Evolutionary conservation across 768 basidiomycete genomes (phyloP).

Genomic region (Boletus rubescentipes): DNA sequence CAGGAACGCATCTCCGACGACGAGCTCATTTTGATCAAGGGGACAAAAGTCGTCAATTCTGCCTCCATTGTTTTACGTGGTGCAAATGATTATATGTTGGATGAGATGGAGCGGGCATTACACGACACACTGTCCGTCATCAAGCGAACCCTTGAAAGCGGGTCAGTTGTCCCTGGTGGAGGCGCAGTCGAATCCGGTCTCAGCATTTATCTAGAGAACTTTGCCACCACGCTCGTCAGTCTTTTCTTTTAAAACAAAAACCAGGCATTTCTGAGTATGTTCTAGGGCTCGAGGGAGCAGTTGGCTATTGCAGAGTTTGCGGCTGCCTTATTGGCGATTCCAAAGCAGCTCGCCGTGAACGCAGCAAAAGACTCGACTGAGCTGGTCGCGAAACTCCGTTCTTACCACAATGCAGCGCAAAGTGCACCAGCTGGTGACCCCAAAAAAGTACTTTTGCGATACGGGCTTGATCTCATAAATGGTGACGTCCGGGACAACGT

Average conservation of each 20-base stretch:
- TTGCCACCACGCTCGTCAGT: slow-evolving; percentile 93
- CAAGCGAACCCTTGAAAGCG: slow-evolving; percentile 96
- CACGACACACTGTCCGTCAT: slow-evolving; percentile 95
- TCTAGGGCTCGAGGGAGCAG: slow-evolving; percentile 95
- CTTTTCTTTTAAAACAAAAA: neutral
- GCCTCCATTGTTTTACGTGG: slow-evolving; percentile 92
- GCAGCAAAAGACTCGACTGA: slow-evolving; percentile 99
- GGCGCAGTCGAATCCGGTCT: slow-evolving; percentile 97
- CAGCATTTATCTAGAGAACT: slow-evolving; percentile 97
- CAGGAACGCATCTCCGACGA: slow-evolving; percentile 99
- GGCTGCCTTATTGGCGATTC: slow-evolving; percentile 86
- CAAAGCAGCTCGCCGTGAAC: slow-evolving; percentile 95
- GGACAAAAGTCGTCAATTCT: slow-evolving; percentile 94
- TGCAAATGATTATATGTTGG: slow-evolving; percentile 98
- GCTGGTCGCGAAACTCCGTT: slow-evolving; percentile 92
- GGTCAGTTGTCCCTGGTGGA: slow-evolving; percentile 93
- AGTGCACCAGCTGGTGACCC: slow-evolving; percentile 89
- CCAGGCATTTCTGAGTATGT: slow-evolving; percentile 2
- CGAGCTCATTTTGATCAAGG: slow-evolving; percentile 95
- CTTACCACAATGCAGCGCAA: slow-evolving; percentile 96
- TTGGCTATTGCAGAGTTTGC: slow-evolving; percentile 99
- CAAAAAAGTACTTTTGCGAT: slow-evolving; percentile 85
- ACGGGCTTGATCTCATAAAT: slow-evolving; percentile 92
- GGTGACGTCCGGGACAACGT: slow-evolving; percentile 97
- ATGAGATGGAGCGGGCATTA: slow-evolving; percentile 97